phyloP scores from a whole-genome alignment of 1,139 yeast species.

The Debaryomyces fabryi region DNA sequence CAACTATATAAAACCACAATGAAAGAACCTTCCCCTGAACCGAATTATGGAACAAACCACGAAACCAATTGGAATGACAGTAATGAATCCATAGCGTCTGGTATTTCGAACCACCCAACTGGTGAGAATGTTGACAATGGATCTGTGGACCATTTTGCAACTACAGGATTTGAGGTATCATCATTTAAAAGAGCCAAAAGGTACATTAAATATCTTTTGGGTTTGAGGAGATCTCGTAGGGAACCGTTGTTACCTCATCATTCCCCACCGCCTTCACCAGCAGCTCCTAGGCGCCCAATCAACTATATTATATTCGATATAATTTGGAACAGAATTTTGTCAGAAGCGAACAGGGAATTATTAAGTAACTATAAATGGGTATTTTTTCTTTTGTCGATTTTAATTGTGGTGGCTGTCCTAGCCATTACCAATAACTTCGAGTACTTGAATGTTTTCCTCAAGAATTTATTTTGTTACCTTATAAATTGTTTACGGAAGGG shows the following conservation, averaged over 20 bases:
- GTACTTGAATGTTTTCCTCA: conserved; percentile 12
- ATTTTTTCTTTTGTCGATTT: conserved; percentile 12
- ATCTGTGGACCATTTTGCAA: not conserved
- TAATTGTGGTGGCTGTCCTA: conserved; percentile 13
- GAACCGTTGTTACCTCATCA: conserved; percentile 22
- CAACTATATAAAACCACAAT: not conserved
- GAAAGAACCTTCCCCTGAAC: conserved; percentile 8
- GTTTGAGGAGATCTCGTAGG: conserved; percentile 14
- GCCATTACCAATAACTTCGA: conserved; percentile 22
- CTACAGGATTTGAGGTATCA: not conserved
- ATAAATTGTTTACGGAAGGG: conserved; percentile 11
- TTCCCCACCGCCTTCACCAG: conserved; percentile 21
- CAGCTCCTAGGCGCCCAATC: conserved; percentile 14
- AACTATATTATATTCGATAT: conserved; percentile 18
- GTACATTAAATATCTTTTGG: not conserved
- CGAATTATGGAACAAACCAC: conserved; percentile 9
- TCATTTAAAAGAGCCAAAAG: not conserved
- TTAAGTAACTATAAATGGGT: conserved; percentile 16
- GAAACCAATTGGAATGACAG: conserved; percentile 15
- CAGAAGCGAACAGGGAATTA: conserved; percentile 29
- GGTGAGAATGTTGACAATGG: not conserved
- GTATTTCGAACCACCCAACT: not conserved
- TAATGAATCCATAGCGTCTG: conserved; percentile 11
- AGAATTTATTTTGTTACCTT: conserved; percentile 20
- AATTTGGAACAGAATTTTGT: conserved; percentile 18